Evolutionary conservation across 352 stramenopile genomes (phyloP).

Genomic region (Globisporangium acanthophoron): DNA sequence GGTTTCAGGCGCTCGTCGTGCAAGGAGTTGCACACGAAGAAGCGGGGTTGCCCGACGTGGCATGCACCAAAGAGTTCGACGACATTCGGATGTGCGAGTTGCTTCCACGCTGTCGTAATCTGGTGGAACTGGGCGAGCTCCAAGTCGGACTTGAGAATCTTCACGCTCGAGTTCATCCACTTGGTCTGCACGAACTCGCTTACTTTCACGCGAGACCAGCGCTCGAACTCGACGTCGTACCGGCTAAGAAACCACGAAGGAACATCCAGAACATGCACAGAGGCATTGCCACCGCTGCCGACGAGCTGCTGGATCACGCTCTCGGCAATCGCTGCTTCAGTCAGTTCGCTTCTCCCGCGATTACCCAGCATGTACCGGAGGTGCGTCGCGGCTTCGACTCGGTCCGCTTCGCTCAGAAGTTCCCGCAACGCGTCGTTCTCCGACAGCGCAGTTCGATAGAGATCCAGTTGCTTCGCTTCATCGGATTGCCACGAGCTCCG

Average conservation of each 20-base stretch:
- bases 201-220: neutral
- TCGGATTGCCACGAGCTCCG: neutral
- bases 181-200: neutral
- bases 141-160: constrained; percentile 1
- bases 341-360: neutral
- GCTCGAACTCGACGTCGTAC: constrained; percentile 4
- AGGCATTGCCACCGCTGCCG: neutral
- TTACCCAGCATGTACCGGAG: neutral
- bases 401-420: neutral
- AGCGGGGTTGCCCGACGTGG: neutral
- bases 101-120: neutral
- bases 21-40: constrained; percentile 1
- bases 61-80: constrained; percentile 3
- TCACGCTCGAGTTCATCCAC: constrained; percentile 1
- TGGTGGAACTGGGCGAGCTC: neutral
- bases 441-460: neutral
- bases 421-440: neutral
- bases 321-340: neutral
- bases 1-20: neutral
- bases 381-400: neutral
- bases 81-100: constrained; percentile 1
- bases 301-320: neutral
- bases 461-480: neutral
- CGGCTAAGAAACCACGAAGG: constrained; percentile 3
- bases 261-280: neutral